Conservation (phyloP, 352 stramenopile species). For the Phytophthora agathidicida region DNA sequence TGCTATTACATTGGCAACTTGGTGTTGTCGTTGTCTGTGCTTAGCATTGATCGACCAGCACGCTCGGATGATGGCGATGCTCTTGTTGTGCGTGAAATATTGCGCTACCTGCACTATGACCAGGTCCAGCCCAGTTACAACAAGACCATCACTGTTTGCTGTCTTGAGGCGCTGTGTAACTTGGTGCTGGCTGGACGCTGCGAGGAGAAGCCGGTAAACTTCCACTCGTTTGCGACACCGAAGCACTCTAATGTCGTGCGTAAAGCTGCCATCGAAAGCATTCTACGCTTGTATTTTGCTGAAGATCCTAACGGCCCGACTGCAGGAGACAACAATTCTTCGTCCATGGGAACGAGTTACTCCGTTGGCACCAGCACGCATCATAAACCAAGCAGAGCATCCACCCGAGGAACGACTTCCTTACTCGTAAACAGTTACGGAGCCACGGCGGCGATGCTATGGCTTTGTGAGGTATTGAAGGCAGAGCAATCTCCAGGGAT, state of each 20-base stretch:
- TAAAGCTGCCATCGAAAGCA: slow-evolving; percentile 85
- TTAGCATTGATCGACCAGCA: slow-evolving; percentile 67
- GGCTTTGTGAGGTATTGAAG: slow-evolving; percentile 69
- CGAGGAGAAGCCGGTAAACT: slow-evolving; percentile 72
- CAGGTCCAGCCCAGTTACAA: slow-evolving; percentile 84
- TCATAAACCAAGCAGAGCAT: slow-evolving; percentile 21
- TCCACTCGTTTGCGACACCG: slow-evolving; percentile 74
- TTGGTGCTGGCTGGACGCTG: slow-evolving; percentile 70
- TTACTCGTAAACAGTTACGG: slow-evolving; percentile 67
- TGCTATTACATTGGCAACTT: slow-evolving; percentile 87
- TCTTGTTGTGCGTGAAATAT: slow-evolving; percentile 71
- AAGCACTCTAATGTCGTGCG: slow-evolving; percentile 78
- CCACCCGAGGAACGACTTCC: slow-evolving; percentile 6
- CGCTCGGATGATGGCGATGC: slow-evolving; percentile 49
- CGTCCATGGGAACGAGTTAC: slow-evolving; percentile 22
- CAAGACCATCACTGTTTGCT: slow-evolving; percentile 85
- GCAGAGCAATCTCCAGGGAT: slow-evolving; percentile 72
- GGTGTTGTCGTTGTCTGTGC: slow-evolving; percentile 71
- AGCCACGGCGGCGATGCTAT: slow-evolving; percentile 69
- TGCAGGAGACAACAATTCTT: slow-evolving; percentile 13
- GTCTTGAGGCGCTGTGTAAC: slow-evolving; percentile 83
- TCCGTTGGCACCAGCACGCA: slow-evolving; percentile 7
- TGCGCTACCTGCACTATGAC: slow-evolving; percentile 85
- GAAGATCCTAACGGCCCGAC: slow-evolving; percentile 63
- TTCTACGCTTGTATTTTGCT: slow-evolving; percentile 83